Percentiles rank a stretch among this genome's conserved stretches.
Evolutionary conservation across 2,329 filamentous ascomycete genomes (phyloP).

Genomic region (Epichloe amarillans): DNA sequence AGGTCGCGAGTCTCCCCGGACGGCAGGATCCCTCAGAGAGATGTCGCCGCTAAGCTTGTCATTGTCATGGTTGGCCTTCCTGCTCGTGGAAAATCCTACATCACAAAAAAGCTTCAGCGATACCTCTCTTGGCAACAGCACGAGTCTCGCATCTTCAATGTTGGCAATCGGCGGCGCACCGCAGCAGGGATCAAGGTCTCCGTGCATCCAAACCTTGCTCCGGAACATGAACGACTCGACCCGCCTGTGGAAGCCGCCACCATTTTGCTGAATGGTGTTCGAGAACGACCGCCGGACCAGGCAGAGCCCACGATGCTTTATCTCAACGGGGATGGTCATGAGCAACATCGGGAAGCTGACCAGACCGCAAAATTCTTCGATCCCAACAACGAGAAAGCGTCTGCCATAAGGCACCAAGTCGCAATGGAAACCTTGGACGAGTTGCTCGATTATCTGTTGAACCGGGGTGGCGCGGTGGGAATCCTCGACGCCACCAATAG

Average conservation of each 20-base stretch:
- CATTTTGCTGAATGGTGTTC: conserved; percentile 43
- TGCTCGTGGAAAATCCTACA: conserved; percentile 93
- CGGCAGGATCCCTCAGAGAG: conserved; percentile 81
- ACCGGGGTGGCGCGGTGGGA: conserved; percentile 73
- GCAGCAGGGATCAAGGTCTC: conserved; percentile 47
- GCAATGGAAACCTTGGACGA: conserved; percentile 89
- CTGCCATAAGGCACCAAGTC: conserved; percentile 77
- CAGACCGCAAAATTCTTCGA: conserved; percentile 93
- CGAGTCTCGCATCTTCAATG: conserved; percentile 92
- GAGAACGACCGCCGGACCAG: conserved; percentile 14
- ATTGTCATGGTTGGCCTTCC: conserved; percentile 98
- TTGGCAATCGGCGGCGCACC: conserved; percentile 77
- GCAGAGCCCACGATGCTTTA: conserved; percentile 26
- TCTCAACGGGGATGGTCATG: conserved; percentile 16
- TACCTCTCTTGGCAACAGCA: conserved; percentile 98
- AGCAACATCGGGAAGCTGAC: conserved; percentile 44
- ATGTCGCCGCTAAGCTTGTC: conserved; percentile 91
- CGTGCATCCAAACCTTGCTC: conserved; percentile 18
- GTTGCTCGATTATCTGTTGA: conserved; percentile 75
- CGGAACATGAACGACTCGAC: conserved; percentile 26
- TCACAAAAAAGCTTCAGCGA: conserved; percentile 97
- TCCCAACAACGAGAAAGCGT: conserved; percentile 69
- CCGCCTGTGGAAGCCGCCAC: conserved; percentile 39
- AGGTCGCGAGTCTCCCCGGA: conserved; percentile 96
- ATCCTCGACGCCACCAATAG: conserved; percentile 98